These are phyloP conservation scores for Metschnikowia koreensis DNA, from an alignment of 805 yeast species.

Conservation along the genomic window DNA sequence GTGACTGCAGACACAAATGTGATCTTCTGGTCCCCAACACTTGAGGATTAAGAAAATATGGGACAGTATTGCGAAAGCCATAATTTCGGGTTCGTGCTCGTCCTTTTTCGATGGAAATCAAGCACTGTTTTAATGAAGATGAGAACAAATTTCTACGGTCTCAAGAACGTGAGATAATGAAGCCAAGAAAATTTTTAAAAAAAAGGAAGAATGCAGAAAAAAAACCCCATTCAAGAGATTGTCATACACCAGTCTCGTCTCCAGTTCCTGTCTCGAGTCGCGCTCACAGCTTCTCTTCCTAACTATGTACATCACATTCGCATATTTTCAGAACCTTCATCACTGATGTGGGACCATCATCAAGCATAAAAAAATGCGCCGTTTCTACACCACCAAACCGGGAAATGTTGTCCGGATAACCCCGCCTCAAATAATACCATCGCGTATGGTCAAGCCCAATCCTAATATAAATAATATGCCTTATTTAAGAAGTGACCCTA, in stretches of 20 bases:
- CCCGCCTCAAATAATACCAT: not conserved
- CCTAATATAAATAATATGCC: slow-evolving; percentile 2
- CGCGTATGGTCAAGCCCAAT: not conserved
- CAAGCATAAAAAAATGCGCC: slow-evolving; percentile 1
- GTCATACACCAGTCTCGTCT: too few relatives aligned
- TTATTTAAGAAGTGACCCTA: not conserved
- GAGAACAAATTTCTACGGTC: not conserved
- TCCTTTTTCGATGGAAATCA: not conserved
- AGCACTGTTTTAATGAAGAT: not conserved
- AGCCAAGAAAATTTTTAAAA: not conserved
- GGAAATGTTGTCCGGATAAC: not conserved
- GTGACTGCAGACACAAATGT: slow-evolving; percentile 46
- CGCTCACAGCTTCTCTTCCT: not conserved
- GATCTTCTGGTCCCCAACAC: slow-evolving; percentile 35
- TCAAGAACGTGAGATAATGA: too few relatives aligned
- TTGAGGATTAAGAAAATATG: slow-evolving; percentile 1
- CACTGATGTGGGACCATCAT: not conserved
- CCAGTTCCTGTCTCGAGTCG: not conserved
- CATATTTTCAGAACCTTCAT: not conserved
- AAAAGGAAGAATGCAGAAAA: too few relatives aligned
- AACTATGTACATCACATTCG: not conserved
- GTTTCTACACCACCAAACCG: not conserved
- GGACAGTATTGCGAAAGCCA: too few relatives aligned
- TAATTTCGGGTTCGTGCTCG: too few relatives aligned
- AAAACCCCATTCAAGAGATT: too few relatives aligned